These are phyloP conservation scores for Clarireedia sp. DNA, from an alignment of 2,329 filamentous ascomycete species.

Conservation along the genomic window DNA sequence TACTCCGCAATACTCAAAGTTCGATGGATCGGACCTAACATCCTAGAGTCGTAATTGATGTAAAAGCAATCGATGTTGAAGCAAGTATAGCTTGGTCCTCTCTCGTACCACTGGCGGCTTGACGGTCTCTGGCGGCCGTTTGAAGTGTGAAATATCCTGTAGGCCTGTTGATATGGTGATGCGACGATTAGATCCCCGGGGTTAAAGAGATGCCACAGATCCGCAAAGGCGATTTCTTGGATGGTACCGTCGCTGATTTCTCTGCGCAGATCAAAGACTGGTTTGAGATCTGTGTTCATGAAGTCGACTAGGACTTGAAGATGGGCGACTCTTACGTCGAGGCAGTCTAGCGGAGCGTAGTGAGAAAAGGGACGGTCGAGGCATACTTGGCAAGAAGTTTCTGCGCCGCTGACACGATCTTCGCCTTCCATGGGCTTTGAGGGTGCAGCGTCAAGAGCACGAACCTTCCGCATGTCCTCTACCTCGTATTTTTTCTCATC, in stretches of 20 bases:
- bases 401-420: not conserved
- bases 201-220: conserved; percentile 9
- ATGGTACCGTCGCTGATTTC: not conserved
- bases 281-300: conserved; percentile 5
- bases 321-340: not conserved
- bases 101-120: not conserved
- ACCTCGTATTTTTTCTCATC: not conserved
- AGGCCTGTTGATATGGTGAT: not conserved
- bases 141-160: conserved; percentile 4
- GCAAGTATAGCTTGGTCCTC: not conserved
- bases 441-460: too few relatives aligned
- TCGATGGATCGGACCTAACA: not conserved
- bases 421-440: not conserved
- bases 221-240: not conserved
- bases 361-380: not conserved
- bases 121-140: not conserved
- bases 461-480: too few relatives aligned
- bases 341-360: not conserved
- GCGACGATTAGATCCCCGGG: conserved; percentile 6
- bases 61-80: conserved; percentile 5
- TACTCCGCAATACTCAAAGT: conserved; percentile 3
- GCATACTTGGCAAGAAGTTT: conserved; percentile 1
- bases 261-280: conserved; percentile 2
- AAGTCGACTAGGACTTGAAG: conserved; percentile 2
- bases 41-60: not conserved